These are phyloP conservation scores for Nannochloris sp. DNA, from an alignment of 139 green algal genomes.

Conservation along the genomic window DNA sequence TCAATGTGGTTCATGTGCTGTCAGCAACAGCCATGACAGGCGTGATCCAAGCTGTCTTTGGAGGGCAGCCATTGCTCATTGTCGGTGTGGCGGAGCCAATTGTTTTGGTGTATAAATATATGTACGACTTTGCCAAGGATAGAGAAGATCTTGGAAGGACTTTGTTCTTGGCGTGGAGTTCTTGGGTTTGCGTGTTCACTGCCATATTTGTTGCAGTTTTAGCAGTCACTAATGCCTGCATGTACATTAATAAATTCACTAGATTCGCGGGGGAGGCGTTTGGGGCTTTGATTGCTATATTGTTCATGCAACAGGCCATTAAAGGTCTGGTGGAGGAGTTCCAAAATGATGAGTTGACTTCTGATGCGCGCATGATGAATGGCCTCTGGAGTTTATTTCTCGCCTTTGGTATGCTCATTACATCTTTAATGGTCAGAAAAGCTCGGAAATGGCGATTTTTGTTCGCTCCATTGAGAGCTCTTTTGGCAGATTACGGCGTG, in stretches of 20 bases:
- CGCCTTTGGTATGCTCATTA: slow-evolving; percentile 40
- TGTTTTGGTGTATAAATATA: slow-evolving; percentile 71
- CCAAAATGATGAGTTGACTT: neutral
- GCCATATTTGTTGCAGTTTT: slow-evolving; percentile 52
- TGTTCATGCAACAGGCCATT: slow-evolving; percentile 80
- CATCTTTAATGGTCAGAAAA: slow-evolving; percentile 22
- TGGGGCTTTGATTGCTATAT: slow-evolving; percentile 76
- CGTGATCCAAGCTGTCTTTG: slow-evolving; percentile 60
- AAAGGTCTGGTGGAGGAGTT: slow-evolving; percentile 46
- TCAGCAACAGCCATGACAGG: slow-evolving; percentile 57
- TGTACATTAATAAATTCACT: slow-evolving; percentile 55
- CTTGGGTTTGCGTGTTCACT: slow-evolving; percentile 69
- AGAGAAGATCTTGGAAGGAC: slow-evolving; percentile 13
- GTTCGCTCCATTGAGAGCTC: slow-evolving; percentile 18
- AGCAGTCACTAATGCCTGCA: slow-evolving; percentile 39
- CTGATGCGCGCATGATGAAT: slow-evolving; percentile 47
- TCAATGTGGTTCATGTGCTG: slow-evolving; percentile 45
- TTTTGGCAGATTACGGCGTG: slow-evolving; percentile 80
- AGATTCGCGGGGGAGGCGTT: slow-evolving; percentile 79
- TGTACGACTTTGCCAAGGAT: slow-evolving; percentile 51
- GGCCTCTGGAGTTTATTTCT: slow-evolving; percentile 71
- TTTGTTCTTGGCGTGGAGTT: slow-evolving; percentile 59
- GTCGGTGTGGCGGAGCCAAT: slow-evolving; percentile 86
- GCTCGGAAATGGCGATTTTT: slow-evolving; percentile 62
- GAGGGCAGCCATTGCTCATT: slow-evolving; percentile 85